Evolutionary conservation across 108 stramenopile genomes (phyloP).

Genomic region (Pseudonitzschia delicatissima): DNA sequence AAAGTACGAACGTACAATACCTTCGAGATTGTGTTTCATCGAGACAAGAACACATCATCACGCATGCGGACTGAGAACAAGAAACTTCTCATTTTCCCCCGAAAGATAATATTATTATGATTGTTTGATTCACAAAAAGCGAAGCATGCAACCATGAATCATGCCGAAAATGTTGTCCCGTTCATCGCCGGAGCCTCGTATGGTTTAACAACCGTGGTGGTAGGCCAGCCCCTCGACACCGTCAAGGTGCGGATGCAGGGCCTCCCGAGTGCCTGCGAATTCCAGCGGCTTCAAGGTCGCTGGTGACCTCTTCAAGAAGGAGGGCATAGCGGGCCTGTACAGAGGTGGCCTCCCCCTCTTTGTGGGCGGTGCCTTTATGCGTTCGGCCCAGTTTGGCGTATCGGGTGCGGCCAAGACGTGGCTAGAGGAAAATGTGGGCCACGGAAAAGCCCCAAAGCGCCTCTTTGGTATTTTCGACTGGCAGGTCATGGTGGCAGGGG

Average conservation of each 20-base stretch:
- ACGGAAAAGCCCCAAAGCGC: conserved; percentile 19
- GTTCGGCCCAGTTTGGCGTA: conserved; percentile 87
- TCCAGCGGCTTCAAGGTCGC: conserved; percentile 37
- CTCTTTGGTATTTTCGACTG: conserved; percentile 54
- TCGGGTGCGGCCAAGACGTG: conserved; percentile 44
- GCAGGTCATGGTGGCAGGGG: conserved; percentile 72
- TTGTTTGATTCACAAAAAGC: not conserved
- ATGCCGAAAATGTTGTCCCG: conserved; percentile 44
- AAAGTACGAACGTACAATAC: too few relatives aligned
- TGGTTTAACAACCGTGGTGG: conserved; percentile 74
- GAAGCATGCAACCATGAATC: not conserved
- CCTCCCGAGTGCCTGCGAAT: conserved; percentile 23
- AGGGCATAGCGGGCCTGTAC: conserved; percentile 70
- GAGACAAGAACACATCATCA: too few relatives aligned
- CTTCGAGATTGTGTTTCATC: too few relatives aligned
- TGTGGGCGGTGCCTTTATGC: conserved; percentile 75
- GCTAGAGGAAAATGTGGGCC: conserved; percentile 29
- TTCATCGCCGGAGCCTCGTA: conserved; percentile 82
- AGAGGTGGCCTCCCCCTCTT: conserved; percentile 71
- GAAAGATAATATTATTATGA: not conserved
- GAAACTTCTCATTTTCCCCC: too few relatives aligned
- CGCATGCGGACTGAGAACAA: too few relatives aligned
- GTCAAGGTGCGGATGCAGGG: conserved; percentile 68
- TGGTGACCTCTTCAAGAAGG: conserved; percentile 41
- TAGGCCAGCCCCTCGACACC: conserved; percentile 86